Percentiles rank a stretch among this genome's conserved stretches.
These are phyloP conservation scores for Coniferiporia sulphurascens DNA, from an alignment of 1,284 basidiomycete genomes.

Conservation along the genomic window DNA sequence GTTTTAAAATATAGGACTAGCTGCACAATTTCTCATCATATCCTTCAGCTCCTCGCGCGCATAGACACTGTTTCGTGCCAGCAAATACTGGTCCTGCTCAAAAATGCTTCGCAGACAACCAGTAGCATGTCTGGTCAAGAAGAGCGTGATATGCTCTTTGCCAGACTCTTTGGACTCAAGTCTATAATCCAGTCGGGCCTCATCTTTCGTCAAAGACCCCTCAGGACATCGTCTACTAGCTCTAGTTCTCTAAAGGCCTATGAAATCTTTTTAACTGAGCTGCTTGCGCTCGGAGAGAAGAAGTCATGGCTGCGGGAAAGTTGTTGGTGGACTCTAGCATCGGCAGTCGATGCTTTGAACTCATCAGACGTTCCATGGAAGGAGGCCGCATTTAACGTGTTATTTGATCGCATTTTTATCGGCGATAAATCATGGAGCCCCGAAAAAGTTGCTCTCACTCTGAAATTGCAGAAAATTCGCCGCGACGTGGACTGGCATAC, in stretches of 20 bases:
- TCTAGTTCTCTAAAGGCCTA: constrained; percentile 60
- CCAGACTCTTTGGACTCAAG: constrained; percentile 86
- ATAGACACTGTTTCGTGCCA: constrained; percentile 75
- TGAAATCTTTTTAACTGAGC: constrained; percentile 55
- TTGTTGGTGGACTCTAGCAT: constrained; percentile 79
- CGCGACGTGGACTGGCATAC: constrained; percentile 67
- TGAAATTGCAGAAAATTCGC: constrained; percentile 60
- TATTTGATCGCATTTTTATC: constrained; percentile 48
- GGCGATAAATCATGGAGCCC: constrained; percentile 70
- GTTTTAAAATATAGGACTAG: constrained; percentile 25
- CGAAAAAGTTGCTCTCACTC: constrained; percentile 81
- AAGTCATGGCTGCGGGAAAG: constrained; percentile 93
- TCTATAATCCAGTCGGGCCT: constrained; percentile 79
- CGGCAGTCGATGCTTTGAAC: constrained; percentile 59
- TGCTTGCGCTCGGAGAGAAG: constrained; percentile 71
- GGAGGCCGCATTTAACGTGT: constrained; percentile 52
- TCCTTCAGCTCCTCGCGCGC: constrained; percentile 68
- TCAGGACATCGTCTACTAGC: constrained; percentile 46
- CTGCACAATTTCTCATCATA: not conserved
- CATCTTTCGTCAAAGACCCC: constrained; percentile 54
- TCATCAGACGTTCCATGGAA: constrained; percentile 67
- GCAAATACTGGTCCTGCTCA: constrained; percentile 70
- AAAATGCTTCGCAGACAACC: constrained; percentile 64
- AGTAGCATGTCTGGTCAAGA: constrained; percentile 84
- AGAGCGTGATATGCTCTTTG: constrained; percentile 89